Conservation (phyloP, 768 basidiomycete species). For the Lactifluus subvellereus region DNA sequence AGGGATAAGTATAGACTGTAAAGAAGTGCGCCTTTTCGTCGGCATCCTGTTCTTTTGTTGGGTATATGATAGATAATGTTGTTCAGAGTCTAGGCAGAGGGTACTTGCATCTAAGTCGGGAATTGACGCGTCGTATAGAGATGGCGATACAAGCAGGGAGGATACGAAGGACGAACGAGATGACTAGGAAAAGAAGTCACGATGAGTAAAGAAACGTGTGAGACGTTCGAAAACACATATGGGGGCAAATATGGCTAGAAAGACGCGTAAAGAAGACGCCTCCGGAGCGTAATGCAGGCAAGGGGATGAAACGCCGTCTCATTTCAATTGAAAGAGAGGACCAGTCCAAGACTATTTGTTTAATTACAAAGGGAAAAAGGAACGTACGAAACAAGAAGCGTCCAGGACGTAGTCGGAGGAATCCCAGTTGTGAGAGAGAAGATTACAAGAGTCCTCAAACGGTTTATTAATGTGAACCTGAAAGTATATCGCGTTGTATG, state of each 20-base stretch:
- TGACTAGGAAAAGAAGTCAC: conserved; percentile 1
- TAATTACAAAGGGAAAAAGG: not conserved
- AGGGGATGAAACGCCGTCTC: not conserved
- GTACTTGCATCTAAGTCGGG: conserved; percentile 4
- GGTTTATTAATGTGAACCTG: not conserved
- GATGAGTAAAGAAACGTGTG: conserved; percentile 1
- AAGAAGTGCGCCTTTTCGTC: conserved; percentile 47
- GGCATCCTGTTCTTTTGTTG: conserved; percentile 33
- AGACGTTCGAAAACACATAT: not conserved
- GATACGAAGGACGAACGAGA: not conserved
- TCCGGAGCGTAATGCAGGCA: not conserved
- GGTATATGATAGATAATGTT: conserved; percentile 8
- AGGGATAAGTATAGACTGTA: conserved; percentile 48
- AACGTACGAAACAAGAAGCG: conserved; percentile 2
- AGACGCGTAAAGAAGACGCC: conserved; percentile 1
- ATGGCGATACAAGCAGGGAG: conserved; percentile 1
- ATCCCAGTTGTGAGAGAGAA: not conserved
- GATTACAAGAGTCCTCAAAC: not conserved
- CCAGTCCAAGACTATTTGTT: not conserved
- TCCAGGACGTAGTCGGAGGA: not conserved
- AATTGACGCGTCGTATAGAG: conserved; percentile 3
- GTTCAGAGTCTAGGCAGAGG: not conserved
- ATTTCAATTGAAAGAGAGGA: not conserved
- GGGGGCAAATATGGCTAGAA: not conserved
- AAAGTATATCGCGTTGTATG: not conserved